phyloP scores from a whole-genome alignment of 352 stramenopile species.

The Phytophthora podocarpi region DNA sequence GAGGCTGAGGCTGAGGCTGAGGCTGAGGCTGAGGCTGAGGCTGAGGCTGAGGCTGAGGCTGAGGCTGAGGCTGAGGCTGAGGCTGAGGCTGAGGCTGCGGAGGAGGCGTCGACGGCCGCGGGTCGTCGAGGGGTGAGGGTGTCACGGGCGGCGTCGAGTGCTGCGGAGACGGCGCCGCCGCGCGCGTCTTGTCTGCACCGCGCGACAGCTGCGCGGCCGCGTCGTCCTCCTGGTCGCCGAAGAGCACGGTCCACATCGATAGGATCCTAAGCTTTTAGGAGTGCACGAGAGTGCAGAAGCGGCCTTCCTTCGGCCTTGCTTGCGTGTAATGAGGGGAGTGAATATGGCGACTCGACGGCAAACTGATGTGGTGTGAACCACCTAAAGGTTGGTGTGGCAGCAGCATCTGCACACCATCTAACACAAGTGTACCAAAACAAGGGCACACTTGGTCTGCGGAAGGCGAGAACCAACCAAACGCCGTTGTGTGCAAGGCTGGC shows the following conservation, averaged over 20 bases:
- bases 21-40: background rate
- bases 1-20: background rate
- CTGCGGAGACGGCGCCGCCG: slow-evolving; percentile 22
- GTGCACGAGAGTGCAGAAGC: too few species aligned
- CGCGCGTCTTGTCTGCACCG: slow-evolving; percentile 7
- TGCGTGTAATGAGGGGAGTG: slow-evolving; percentile 29
- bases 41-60: too few species aligned
- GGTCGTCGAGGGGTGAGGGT: slow-evolving; percentile 30
- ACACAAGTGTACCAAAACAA: background rate
- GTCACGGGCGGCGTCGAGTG: slow-evolving; percentile 40
- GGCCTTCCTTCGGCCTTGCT: slow-evolving; percentile 24
- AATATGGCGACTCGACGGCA: slow-evolving; percentile 3
- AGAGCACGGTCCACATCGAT: slow-evolving; percentile 64
- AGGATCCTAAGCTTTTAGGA: too few species aligned
- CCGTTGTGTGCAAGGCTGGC: too few species aligned
- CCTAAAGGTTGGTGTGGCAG: too few species aligned
- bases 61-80: background rate
- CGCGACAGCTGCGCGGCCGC: slow-evolving; percentile 11
- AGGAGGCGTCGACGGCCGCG: slow-evolving; percentile 34
- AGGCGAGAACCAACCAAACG: slow-evolving; percentile 24
- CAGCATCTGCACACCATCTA: background rate
- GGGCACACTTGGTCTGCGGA: slow-evolving; percentile 15
- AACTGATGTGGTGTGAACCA: too few species aligned
- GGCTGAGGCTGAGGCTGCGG: background rate
- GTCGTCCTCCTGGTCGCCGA: slow-evolving; percentile 54